Evolutionary conservation across 2,329 filamentous ascomycete species (phyloP).

Genomic region (Fusarium miscanthi): DNA sequence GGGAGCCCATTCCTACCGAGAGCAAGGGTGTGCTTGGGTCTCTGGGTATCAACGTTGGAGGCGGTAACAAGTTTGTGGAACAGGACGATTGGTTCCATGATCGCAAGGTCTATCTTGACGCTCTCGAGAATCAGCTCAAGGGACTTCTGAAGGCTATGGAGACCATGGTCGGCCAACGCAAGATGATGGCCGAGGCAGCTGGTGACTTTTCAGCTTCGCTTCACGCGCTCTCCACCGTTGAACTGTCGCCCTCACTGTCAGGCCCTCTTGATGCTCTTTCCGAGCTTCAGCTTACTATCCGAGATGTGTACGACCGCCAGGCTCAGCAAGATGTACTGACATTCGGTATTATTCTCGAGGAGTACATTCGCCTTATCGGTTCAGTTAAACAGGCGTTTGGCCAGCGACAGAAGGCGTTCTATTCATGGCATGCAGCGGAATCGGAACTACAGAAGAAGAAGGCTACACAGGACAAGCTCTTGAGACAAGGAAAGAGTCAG

Average conservation of each 20-base stretch:
- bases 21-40: conserved; percentile 94
- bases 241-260: conserved; percentile 88
- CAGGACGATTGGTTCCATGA: conserved; percentile 99
- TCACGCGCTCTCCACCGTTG: conserved; percentile 91
- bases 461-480: conserved; percentile 89
- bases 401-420: conserved; percentile 94
- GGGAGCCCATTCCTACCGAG: conserved; percentile 85
- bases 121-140: conserved; percentile 90
- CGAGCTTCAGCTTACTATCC: conserved; percentile 91
- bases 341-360: conserved; percentile 96
- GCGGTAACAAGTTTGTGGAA: conserved; percentile 90
- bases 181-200: conserved; percentile 91
- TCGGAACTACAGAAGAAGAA: conserved; percentile 91
- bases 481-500: conserved; percentile 93
- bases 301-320: conserved; percentile 95
- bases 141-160: conserved; percentile 93
- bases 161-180: conserved; percentile 89
- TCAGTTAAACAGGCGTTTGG: conserved; percentile 93
- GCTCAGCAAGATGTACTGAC: conserved; percentile 97
- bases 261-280: conserved; percentile 91
- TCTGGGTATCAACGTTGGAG: conserved; percentile 81
- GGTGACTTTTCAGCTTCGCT: conserved; percentile 93
- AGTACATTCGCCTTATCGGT: conserved; percentile 96
- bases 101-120: conserved; percentile 92
- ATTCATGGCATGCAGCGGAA: conserved; percentile 93